Base-by-base conservation (phyloP, 768 basidiomycete species). In the Asterophora parasitica region DNA sequence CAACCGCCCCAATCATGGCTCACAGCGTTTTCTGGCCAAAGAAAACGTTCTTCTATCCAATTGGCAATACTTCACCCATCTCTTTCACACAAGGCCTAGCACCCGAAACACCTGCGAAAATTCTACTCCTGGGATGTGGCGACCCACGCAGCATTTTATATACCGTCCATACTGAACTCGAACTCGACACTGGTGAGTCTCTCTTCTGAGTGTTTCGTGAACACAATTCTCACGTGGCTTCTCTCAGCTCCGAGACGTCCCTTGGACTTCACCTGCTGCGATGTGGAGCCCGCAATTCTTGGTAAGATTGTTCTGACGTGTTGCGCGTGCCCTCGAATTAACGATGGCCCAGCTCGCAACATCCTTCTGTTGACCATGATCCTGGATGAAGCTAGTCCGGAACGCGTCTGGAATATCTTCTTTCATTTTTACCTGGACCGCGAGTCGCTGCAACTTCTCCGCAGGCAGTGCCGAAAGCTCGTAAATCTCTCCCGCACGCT, bases 51-150 rank as follows among this genome's bases (percentile, higher is more conserved):
- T 83, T 80, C 64, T 82, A 82, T 59, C 74, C 80, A 2, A 64
- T 80, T 12, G 81, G 82, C 27, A 82, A 82, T 55, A 82, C 81
- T 0, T 68, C 78, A 4, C 73, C 82, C 4, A 61, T 75, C 4
- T 74, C 65, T 38, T 62, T 83, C 11, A 74, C 75, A 3, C 63
- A 74, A 45, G 65, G 72, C 32, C 57, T 83, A 4, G 60, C 75
- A 47, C 72, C 73, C 0, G 78, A 78, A 51, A 59, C 69, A 43
- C 43, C 61, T 13, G 78, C 75, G 4, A 59, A 71, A n/a, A 57
- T 81, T 26, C 64, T 83, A 3, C 68, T 80, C 15, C 64, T 81
- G 23, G 80, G 73, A 17, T 82, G 79, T 52, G 80, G 80, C 13
- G 82, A 83, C 54, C 73, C 75, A 9, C 64, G 79, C 23, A 77